Conservation (phyloP, 2,329 filamentous ascomycete genomes). For the Plectosphaerella cucumerina region DNA sequence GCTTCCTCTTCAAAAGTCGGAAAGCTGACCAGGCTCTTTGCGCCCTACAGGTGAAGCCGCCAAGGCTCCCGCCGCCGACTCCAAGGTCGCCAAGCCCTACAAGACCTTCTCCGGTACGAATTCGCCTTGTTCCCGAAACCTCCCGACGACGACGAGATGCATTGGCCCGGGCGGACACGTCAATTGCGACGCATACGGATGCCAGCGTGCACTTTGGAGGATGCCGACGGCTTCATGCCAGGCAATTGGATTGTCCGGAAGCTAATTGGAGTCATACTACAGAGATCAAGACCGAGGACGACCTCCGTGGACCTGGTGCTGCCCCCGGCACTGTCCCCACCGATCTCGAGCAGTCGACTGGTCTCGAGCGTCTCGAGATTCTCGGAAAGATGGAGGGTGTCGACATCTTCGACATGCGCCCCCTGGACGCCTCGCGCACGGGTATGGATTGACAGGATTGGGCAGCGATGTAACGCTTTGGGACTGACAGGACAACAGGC, state of each 20-base stretch:
- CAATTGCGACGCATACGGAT: too few relatives aligned
- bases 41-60: constrained; percentile 29
- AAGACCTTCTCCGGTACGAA: constrained; percentile 43
- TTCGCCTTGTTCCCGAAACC: background rate
- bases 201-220: too few relatives aligned
- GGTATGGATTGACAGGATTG: constrained; percentile 44
- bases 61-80: constrained; percentile 25
- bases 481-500: constrained; percentile 45
- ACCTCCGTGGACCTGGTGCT: constrained; percentile 83
- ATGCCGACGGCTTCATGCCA: too few relatives aligned
- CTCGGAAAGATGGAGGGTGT: constrained; percentile 99
- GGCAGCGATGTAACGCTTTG: background rate
- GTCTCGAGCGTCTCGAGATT: constrained; percentile 97
- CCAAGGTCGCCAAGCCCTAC: constrained; percentile 32
- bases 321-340: constrained; percentile 79
- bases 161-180: too few relatives aligned
- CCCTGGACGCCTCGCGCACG: constrained; percentile 83
- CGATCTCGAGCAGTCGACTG: constrained; percentile 92
- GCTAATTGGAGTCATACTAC: constrained; percentile 7
- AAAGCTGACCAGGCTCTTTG: background rate
- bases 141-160: too few relatives aligned
- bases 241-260: too few relatives aligned
- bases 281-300: constrained; percentile 82
- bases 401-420: constrained; percentile 97
- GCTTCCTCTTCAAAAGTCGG: background rate